Conservation (phyloP, 345 rosid genomes). For the Bruguiera sexangula region DNA sequence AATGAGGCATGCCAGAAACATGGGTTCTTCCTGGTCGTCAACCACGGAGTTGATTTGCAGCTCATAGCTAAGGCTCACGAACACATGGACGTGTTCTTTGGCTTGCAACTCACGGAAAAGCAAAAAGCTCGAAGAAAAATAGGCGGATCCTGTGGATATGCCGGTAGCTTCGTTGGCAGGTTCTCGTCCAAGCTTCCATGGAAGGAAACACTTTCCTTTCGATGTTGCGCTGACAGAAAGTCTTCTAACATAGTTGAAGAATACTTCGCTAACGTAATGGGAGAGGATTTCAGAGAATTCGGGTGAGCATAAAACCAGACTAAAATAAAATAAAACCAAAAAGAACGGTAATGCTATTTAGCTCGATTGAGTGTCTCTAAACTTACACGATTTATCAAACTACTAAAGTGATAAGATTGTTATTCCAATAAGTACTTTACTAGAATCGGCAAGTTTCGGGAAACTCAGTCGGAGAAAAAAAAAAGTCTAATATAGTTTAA, state of each 20-base stretch:
- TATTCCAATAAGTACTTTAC: too few species aligned
- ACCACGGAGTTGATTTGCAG: conserved; percentile 67
- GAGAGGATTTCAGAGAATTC: conserved; percentile 55
- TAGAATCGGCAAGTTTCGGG: too few species aligned
- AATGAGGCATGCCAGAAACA: conserved; percentile 71
- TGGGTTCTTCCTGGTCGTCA: conserved; percentile 79
- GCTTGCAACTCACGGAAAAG: conserved; percentile 61
- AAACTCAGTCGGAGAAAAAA: too few species aligned
- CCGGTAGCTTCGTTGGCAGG: conserved; percentile 91
- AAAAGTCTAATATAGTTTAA: too few species aligned
- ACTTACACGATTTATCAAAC: too few species aligned
- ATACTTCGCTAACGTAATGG: conserved; percentile 57
- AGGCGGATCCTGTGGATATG: conserved; percentile 86
- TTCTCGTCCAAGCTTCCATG: conserved; percentile 92
- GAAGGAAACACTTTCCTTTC: conserved; percentile 92
- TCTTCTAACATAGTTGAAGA: conserved; percentile 53
- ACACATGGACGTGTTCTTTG: conserved; percentile 70
- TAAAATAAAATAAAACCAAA: too few species aligned
- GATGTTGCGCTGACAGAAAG: conserved; percentile 42
- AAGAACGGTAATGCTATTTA: too few species aligned
- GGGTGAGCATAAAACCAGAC: conserved; percentile 46
- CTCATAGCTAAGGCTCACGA: conserved; percentile 67
- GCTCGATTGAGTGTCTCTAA: too few species aligned
- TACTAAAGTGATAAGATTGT: too few species aligned
- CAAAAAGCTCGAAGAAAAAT: conserved; percentile 66